Base-by-base conservation (phyloP, 495 filamentous ascomycete species). In the Hypoxylon fuscum region DNA sequence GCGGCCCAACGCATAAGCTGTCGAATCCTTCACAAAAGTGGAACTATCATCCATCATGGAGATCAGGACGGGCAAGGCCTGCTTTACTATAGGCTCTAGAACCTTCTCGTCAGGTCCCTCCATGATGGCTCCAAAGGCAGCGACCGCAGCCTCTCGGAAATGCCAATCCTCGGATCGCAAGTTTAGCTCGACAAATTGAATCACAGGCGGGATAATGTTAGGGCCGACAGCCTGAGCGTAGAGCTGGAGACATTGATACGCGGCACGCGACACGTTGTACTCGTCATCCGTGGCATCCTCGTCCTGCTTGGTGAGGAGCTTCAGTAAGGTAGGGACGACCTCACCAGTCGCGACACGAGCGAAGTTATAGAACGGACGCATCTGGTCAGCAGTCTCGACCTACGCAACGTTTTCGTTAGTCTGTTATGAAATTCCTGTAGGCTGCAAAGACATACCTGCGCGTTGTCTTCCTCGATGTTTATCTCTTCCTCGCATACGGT, bases 111-210 rank as follows among this genome's bases (percentile, higher is more conserved):
- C 93, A 1, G 95, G 95, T 17, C 95, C 95, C 70, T 98, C 95
- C 95, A 98, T 97, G 61, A 98, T 97, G 43, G 92, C 95, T 54
- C 95, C 96, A 64, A 98, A 98, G n/a, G 95, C 93, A 49, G 95
- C 96, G 9, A 98, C 94, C 8, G 95, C 93, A 25, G 95, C 95
- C 80, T 98, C 95, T 27, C 95, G 86, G 57, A 85, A 82, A 69
- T 93, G 92, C 95, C 95, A 98, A 71, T 97, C 91, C 49, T 95
- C 91, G 54, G 83, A 82, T 35, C 93, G 89, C 49, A 98, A 85
- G 78, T 98, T 92, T 63, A 84, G 81, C 78, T 98, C 96, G 45
- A 98, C 92, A 70, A 98, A 98, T 8, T 80, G 68, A 55, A 98
- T 84, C 21, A 98, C 93, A 2, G 91, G 90, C 7, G 82, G 82